These are phyloP conservation scores for Plantago lanceolata DNA, from an alignment of 305 asterid genomes.

Conservation along the genomic window DNA sequence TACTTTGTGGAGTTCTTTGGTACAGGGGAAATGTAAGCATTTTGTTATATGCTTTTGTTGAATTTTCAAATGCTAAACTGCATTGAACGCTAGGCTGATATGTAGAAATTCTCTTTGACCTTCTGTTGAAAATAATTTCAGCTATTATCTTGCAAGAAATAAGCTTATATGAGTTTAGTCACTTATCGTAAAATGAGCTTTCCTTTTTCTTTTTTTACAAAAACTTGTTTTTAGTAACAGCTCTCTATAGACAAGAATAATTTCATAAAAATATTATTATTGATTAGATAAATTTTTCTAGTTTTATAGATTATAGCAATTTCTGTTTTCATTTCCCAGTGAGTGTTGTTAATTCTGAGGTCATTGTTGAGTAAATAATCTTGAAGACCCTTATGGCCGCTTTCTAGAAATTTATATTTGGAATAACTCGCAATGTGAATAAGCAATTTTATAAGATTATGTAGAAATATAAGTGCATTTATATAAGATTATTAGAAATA, in stretches of 20 bases:
- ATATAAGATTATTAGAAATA: no score
- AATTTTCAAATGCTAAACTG: slow-evolving; percentile 19
- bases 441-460: not conserved
- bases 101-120: not conserved
- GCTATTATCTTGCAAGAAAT: not conserved
- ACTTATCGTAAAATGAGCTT: not conserved
- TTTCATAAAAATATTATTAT: not conserved
- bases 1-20: slow-evolving; percentile 87
- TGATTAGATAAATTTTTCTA: not conserved
- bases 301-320: not conserved
- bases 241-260: not conserved
- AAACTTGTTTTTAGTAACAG: not conserved
- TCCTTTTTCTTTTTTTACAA: not conserved
- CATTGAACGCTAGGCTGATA: not conserved
- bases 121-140: not conserved
- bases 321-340: not conserved
- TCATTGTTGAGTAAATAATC: not conserved
- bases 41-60: slow-evolving; percentile 16
- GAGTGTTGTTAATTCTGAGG: not conserved
- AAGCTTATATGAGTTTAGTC: not conserved
- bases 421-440: not conserved
- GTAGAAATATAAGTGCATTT: not conserved
- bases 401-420: not conserved
- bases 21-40: slow-evolving; percentile 76
- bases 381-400: not conserved